Conservation (phyloP, 208 protist genomes). For the Acanthamoeba sp. region DNA sequence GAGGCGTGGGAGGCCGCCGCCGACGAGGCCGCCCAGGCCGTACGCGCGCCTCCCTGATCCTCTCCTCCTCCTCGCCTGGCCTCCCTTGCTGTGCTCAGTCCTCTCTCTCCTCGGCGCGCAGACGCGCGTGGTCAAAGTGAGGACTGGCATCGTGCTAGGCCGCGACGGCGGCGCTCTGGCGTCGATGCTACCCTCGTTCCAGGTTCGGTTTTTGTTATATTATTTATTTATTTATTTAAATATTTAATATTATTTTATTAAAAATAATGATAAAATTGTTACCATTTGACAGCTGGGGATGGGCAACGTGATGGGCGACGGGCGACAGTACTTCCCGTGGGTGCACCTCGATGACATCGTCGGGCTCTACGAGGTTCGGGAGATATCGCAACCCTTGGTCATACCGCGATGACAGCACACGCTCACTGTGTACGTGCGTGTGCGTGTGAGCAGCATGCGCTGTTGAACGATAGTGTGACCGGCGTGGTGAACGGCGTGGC, state of each 20-base stretch:
- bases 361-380: slow-evolving; percentile 46
- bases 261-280: background rate
- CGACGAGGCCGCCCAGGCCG: background rate
- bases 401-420: too few relatives aligned
- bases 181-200: slow-evolving; percentile 44
- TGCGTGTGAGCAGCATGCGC: background rate
- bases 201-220: background rate
- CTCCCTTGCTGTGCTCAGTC: too few relatives aligned
- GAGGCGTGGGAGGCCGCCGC: slow-evolving; percentile 27
- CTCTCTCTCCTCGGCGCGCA: background rate
- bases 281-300: slow-evolving; percentile 12
- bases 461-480: background rate
- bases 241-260: background rate
- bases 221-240: slow-evolving; percentile 29
- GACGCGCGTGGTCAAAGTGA: slow-evolving; percentile 37
- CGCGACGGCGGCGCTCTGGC: slow-evolving; percentile 8
- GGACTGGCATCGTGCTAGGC: slow-evolving; percentile 67
- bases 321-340: slow-evolving; percentile 71
- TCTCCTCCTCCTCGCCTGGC: background rate
- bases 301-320: slow-evolving; percentile 48
- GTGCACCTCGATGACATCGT: slow-evolving; percentile 71
- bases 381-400: too few relatives aligned
- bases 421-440: background rate
- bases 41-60: background rate
- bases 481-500: slow-evolving; percentile 64